Percentiles rank a stretch among this genome's conserved stretches.
Conservation (phyloP, 176 grass and related monocot species). For the Zoysia pacifica region DNA sequence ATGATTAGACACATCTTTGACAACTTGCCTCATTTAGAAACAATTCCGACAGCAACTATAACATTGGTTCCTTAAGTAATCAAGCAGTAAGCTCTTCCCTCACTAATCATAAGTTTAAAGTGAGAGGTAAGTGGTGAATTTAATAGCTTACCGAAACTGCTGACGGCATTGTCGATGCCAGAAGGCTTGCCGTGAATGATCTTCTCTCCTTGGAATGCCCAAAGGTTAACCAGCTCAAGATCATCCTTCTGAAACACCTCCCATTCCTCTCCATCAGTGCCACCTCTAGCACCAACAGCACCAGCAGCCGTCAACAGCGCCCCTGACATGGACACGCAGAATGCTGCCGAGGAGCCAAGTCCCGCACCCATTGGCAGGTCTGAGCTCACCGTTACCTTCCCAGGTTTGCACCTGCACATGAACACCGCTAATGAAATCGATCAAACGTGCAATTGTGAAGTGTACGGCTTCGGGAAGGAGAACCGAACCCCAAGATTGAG, state of each 20-base stretch:
- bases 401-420: slow-evolving; percentile 54
- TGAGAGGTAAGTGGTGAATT: slow-evolving; percentile 4
- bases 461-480: background rate
- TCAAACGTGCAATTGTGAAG: background rate
- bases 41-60: background rate
- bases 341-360: slow-evolving; percentile 75
- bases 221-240: slow-evolving; percentile 70
- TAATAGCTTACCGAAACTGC: slow-evolving; percentile 63
- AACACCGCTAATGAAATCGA: background rate
- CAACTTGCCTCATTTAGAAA: slow-evolving; percentile 10
- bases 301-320: slow-evolving; percentile 51
- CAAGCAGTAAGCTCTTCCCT: background rate
- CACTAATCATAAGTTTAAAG: background rate
- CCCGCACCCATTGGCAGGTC: slow-evolving; percentile 73
- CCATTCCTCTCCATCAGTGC: slow-evolving; percentile 24
- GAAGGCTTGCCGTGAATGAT: slow-evolving; percentile 95
- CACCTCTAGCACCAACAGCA: background rate
- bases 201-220: slow-evolving; percentile 90
- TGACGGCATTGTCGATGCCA: slow-evolving; percentile 85
- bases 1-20: background rate
- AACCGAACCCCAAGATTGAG: slow-evolving; percentile 63
- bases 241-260: slow-evolving; percentile 43
- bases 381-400: slow-evolving; percentile 64
- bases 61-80: background rate
- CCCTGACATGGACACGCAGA: slow-evolving; percentile 72